A percentile compares a stretch with the other conserved stretches of the same genome.
Conservation (phyloP, 2,329 filamentous ascomycete genomes). For the Fusarium mangiferae region DNA sequence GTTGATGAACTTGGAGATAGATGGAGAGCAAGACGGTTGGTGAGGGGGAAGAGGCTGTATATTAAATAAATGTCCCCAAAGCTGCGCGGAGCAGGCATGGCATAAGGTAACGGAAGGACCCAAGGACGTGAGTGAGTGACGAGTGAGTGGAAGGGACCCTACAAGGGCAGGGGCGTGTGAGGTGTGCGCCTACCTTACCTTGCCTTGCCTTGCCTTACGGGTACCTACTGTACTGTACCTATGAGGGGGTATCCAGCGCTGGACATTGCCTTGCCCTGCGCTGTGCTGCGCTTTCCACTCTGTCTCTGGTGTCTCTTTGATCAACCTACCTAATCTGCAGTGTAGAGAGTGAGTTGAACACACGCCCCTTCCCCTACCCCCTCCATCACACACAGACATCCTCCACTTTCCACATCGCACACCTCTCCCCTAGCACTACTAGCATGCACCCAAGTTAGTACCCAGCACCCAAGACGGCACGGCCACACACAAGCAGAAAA, state of each 20-base stretch:
- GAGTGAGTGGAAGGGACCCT: conserved; percentile 14
- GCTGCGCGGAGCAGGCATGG: conserved; percentile 29
- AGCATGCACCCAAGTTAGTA: background rate
- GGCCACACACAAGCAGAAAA: conserved; percentile 35
- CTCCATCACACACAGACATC: conserved; percentile 7
- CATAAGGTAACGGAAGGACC: conserved; percentile 11
- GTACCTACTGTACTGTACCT: background rate
- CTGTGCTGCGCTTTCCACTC: background rate
- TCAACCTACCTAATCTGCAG: conserved; percentile 1
- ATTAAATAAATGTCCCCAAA: conserved; percentile 49
- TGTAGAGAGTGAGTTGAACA: background rate
- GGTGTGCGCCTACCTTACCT: background rate
- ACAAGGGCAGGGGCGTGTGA: conserved; percentile 5
- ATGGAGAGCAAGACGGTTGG: conserved; percentile 32
- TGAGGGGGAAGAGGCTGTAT: conserved; percentile 46
- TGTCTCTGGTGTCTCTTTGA: background rate
- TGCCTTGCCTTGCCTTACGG: background rate
- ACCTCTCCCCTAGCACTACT: conserved; percentile 1
- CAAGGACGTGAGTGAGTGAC: conserved; percentile 31
- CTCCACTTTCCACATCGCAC: conserved; percentile 7
- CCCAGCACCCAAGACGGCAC: conserved; percentile 17
- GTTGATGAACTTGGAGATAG: conserved; percentile 37
- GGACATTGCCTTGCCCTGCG: conserved; percentile 6
- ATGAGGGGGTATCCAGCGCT: conserved; percentile 22
- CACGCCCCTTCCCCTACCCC: conserved; percentile 12